Conservation (phyloP, 192 early-diverging fungal species). For the Mortierella antarctica region DNA sequence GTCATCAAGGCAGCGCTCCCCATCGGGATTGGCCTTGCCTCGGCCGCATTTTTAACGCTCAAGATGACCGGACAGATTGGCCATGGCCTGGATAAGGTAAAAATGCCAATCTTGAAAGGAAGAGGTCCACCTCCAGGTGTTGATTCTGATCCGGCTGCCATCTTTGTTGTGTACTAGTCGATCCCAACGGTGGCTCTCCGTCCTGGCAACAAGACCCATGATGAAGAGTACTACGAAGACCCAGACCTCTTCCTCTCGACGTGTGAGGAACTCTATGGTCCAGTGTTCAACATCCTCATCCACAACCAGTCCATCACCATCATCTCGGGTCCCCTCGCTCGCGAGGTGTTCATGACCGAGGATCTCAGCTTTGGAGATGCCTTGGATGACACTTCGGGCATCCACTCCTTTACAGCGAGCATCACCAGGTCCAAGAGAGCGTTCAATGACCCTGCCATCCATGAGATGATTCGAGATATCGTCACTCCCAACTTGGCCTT, state of each 20-base stretch:
- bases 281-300: constrained; percentile 17
- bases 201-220: constrained; percentile 8
- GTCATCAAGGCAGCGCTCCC: too few relatives aligned
- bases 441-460: background rate
- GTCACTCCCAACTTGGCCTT: constrained; percentile 40
- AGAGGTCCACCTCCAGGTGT: too few relatives aligned
- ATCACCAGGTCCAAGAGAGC: constrained; percentile 1
- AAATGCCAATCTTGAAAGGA: too few relatives aligned
- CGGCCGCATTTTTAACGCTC: too few relatives aligned
- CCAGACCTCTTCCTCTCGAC: constrained; percentile 10
- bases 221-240: constrained; percentile 23
- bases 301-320: constrained; percentile 12
- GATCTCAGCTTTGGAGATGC: constrained; percentile 6
- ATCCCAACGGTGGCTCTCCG: constrained; percentile 9
- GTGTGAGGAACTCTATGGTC: constrained; percentile 15
- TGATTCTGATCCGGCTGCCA: too few relatives aligned
- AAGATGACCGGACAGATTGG: too few relatives aligned
- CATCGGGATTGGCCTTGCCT: too few relatives aligned
- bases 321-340: constrained; percentile 22
- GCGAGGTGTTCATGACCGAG: constrained; percentile 36
- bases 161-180: background rate
- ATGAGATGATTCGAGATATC: constrained; percentile 19
- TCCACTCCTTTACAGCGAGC: background rate
- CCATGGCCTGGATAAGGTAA: too few relatives aligned
- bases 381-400: constrained; percentile 6